A percentile compares a stretch with the other conserved stretches of the same genome.
phyloP scores from a whole-genome alignment of 495 filamentous ascomycete genomes.

The Lasiosphaeriaceae sp. region DNA sequence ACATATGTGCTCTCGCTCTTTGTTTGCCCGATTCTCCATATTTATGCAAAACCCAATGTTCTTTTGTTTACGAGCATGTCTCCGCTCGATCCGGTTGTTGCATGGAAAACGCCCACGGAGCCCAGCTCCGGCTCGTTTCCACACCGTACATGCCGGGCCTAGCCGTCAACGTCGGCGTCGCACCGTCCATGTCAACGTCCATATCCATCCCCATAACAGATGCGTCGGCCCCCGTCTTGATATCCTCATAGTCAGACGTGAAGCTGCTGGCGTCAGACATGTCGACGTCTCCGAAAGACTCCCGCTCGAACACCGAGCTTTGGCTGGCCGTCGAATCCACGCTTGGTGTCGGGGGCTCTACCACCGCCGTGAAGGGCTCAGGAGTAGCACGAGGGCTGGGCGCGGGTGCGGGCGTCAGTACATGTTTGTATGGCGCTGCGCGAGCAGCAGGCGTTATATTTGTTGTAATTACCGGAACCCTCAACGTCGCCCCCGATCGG shows the following conservation, averaged over 20 bases:
- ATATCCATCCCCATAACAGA: conserved; percentile 2
- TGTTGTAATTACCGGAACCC: background rate
- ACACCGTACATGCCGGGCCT: conserved; percentile 4
- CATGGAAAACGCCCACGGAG: conserved; percentile 3
- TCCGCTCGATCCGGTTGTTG: background rate
- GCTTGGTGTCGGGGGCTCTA: conserved; percentile 24
- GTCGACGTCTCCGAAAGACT: conserved; percentile 32
- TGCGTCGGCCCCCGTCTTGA: background rate
- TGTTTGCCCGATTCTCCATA: too few relatives aligned
- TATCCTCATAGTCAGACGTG: conserved; percentile 26
- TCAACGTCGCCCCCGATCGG: background rate
- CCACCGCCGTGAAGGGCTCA: conserved; percentile 14
- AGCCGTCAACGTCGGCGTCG: conserved; percentile 30
- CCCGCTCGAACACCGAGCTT: conserved; percentile 23
- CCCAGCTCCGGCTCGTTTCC: conserved; percentile 11
- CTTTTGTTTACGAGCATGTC: background rate
- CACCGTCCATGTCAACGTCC: conserved; percentile 19
- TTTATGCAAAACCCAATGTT: too few relatives aligned
- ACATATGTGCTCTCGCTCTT: too few relatives aligned
- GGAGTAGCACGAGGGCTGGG: conserved; percentile 1
- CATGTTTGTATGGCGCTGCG: conserved; percentile 1
- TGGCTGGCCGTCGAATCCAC: conserved; percentile 14
- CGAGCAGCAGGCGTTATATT: background rate
- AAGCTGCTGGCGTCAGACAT: conserved; percentile 40
- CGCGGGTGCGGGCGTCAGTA: background rate